phyloP scores from a whole-genome alignment of 208 protist genomes.

The Zelonia costaricensis region DNA sequence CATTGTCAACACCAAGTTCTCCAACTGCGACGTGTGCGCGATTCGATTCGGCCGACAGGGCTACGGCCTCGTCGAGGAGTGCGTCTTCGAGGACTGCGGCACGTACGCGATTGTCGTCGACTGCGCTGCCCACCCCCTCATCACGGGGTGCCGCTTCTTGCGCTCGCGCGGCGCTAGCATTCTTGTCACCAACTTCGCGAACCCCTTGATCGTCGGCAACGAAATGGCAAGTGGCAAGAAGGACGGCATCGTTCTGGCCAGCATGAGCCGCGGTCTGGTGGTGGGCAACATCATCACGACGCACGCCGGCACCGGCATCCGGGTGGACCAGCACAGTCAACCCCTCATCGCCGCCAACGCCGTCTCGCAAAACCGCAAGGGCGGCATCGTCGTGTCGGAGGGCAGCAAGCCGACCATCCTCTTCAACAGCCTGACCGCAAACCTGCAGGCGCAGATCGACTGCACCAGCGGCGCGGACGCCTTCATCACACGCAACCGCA shows the following conservation, averaged over 20 bases:
- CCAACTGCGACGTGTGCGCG: constrained; percentile 66
- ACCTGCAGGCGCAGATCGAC: constrained; percentile 48
- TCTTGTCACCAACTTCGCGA: constrained; percentile 70
- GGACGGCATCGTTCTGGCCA: constrained; percentile 58
- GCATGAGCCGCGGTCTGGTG: constrained; percentile 66
- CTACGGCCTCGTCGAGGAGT: constrained; percentile 82
- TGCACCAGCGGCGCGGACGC: constrained; percentile 47
- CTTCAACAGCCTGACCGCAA: constrained; percentile 61
- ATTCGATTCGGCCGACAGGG: constrained; percentile 74
- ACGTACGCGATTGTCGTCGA: constrained; percentile 73
- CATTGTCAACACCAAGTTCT: constrained; percentile 77
- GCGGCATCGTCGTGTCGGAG: constrained; percentile 39
- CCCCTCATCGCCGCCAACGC: constrained; percentile 67
- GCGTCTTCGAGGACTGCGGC: constrained; percentile 76
- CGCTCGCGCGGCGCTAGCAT: constrained; percentile 63
- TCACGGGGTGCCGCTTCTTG: constrained; percentile 80
- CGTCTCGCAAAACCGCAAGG: constrained; percentile 50
- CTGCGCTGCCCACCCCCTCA: constrained; percentile 72
- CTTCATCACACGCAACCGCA: constrained; percentile 70
- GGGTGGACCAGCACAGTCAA: constrained; percentile 44
- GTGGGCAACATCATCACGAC: constrained; percentile 73
- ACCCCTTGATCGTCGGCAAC: constrained; percentile 88
- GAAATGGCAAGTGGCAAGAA: constrained; percentile 57
- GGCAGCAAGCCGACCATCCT: constrained; percentile 60
- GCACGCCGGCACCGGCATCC: constrained; percentile 55